These are phyloP conservation scores for Pseudofabraea citricarpa DNA, from an alignment of 2,329 filamentous ascomycete species.

Conservation along the genomic window DNA sequence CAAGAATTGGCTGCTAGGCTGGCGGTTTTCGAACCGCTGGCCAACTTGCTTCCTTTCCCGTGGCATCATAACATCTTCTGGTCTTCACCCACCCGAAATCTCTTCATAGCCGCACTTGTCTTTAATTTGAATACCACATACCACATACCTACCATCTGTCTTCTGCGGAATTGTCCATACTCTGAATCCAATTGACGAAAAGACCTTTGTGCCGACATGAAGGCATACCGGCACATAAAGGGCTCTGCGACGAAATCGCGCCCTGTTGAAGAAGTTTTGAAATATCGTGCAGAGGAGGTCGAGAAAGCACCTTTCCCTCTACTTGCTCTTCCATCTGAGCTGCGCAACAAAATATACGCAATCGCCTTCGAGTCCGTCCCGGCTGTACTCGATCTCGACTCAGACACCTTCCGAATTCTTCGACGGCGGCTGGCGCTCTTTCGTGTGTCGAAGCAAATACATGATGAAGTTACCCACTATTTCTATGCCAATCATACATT, in stretches of 20 bases:
- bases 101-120: constrained; percentile 8
- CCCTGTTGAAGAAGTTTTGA: too few species aligned
- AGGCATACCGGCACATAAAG: too few species aligned
- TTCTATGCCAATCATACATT: constrained; percentile 62
- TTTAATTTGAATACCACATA: constrained; percentile 12
- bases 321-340: constrained; percentile 62
- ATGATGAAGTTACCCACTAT: constrained; percentile 57
- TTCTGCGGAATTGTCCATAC: not conserved
- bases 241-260: too few species aligned
- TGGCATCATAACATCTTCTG: constrained; percentile 25
- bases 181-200: too few species aligned
- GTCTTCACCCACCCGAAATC: constrained; percentile 2
- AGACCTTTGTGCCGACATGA: too few species aligned
- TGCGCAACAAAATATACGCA: constrained; percentile 65
- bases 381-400: constrained; percentile 60
- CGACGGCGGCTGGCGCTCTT: constrained; percentile 56
- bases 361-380: constrained; percentile 52
- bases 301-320: too few species aligned
- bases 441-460: constrained; percentile 54
- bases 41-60: constrained; percentile 26
- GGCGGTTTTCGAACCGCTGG: constrained; percentile 20
- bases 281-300: too few species aligned
- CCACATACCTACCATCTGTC: constrained; percentile 1
- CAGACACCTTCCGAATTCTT: constrained; percentile 58
- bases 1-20: constrained; percentile 29